phyloP scores from a whole-genome alignment of 139 green algal genomes.

The Haematococcus lacustris region DNA sequence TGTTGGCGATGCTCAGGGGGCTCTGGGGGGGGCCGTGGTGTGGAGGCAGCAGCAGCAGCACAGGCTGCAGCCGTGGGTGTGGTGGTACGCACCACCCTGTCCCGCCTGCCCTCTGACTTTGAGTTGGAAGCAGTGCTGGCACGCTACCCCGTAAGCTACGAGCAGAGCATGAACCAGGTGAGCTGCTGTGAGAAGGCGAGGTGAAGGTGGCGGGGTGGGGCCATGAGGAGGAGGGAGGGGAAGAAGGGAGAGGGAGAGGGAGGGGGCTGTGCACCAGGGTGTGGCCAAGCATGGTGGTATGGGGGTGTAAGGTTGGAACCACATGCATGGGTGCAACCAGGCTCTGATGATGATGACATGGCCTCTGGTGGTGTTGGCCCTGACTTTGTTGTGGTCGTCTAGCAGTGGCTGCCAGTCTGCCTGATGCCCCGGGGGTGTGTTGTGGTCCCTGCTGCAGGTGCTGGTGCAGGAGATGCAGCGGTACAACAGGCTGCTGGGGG shows the following conservation, averaged over 20 bases:
- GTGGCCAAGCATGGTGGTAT: too few relatives aligned
- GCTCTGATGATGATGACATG: not conserved
- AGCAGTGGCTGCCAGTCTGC: not conserved
- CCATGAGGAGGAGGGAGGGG: not conserved
- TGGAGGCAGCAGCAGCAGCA: too few relatives aligned
- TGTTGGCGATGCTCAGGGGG: too few relatives aligned
- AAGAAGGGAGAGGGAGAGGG: too few relatives aligned
- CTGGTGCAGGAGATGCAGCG: constrained; percentile 53
- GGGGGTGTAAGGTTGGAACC: too few relatives aligned
- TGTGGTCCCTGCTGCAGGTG: constrained; percentile 16
- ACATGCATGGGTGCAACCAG: not conserved
- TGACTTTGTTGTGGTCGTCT: too few relatives aligned
- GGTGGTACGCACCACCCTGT: constrained; percentile 34
- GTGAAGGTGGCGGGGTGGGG: not conserved
- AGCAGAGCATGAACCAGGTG: constrained; percentile 62
- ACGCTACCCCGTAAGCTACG: constrained; percentile 48
- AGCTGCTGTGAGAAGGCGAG: not conserved
- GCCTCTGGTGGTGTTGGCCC: not conserved
- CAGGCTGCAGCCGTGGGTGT: too few relatives aligned
- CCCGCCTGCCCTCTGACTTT: constrained; percentile 43
- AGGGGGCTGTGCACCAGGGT: too few relatives aligned
- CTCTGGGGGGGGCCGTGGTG: too few relatives aligned
- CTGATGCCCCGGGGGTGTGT: not conserved
- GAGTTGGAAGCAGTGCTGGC: constrained; percentile 41
- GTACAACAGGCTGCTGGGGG: constrained; percentile 54